Evolutionary conservation across 768 basidiomycete species (phyloP), one percentile per base, ranked within the genome.

Genomic region (Lentinula raphanica): DNA sequence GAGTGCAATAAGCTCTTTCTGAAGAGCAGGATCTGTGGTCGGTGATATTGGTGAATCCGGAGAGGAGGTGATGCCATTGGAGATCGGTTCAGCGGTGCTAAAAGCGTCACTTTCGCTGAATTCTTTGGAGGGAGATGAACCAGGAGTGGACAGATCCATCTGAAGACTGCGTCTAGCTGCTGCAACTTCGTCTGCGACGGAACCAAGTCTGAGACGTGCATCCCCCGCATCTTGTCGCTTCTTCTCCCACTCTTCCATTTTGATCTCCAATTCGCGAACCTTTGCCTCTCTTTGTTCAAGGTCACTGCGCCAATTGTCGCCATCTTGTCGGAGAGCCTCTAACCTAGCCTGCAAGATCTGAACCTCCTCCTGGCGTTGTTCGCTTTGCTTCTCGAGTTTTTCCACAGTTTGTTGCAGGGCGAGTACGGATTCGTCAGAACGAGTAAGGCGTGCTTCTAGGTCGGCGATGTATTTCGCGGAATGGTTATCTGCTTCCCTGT

Each of bases 381-480:
- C 86, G 49, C 86, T 80, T 51, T 95, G 92, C 45, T 68, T 72
- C 71, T 98, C 96, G 36, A 96, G 78, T 11, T 70, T 76, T 63
- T 91, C 91, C 23, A 98, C 83, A 25, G 80, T 85, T 48, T 78
- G 82, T 45, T 87, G 84, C 5, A 97, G 77, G 9, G 72, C 70
- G 5, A 89, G 74, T 7, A 92, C 76, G 27, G 88, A 91, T 65
- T 91, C 90, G 63, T 92, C 91, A 1, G 91, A 82, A 51, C 84
- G 86, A 27, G 84, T 76, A 6, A 97, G 78, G 25, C 93, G 88
- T 45, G 79, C 76, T 71, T 98, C 96, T 28, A 98, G 80, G 49
- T 95, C 94, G 9, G 83, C 76, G 59, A 97, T 92, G 71, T 98
- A 96, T 62, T 86, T 82, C 25, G 80, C 67, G 3, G 90, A 87